Evolutionary conservation across 2,329 filamentous ascomycete species (phyloP).

Genomic region (Beauveria varroae): DNA sequence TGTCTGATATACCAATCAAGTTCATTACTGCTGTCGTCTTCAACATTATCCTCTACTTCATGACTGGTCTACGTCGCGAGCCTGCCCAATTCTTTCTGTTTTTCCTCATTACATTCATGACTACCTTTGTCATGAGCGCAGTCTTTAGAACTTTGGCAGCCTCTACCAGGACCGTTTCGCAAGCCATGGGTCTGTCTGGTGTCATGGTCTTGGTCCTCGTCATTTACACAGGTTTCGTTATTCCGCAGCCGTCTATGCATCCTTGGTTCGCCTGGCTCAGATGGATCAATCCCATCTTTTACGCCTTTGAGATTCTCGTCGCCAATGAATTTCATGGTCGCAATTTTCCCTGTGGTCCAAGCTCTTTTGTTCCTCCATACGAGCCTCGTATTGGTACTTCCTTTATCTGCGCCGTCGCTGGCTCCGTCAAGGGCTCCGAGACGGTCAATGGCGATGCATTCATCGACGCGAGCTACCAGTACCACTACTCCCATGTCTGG

Average conservation of each 20-base stretch:
- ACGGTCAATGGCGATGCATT: conserved; percentile 56
- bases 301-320: conserved; percentile 66
- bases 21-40: conserved; percentile 42
- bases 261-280: conserved; percentile 71
- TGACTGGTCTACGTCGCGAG: conserved; percentile 46
- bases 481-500: conserved; percentile 53
- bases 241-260: conserved; percentile 50
- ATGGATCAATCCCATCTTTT: conserved; percentile 66
- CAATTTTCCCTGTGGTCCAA: conserved; percentile 46
- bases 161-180: conserved; percentile 56
- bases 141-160: conserved; percentile 69
- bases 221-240: conserved; percentile 52
- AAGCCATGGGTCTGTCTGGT: conserved; percentile 46
- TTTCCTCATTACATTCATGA: conserved; percentile 60
- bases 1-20: conserved; percentile 51
- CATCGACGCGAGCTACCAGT: conserved; percentile 47
- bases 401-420: conserved; percentile 46
- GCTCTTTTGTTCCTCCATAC: conserved; percentile 40
- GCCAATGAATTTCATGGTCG: conserved; percentile 63
- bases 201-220: conserved; percentile 52
- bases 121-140: conserved; percentile 66
- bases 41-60: conserved; percentile 52
- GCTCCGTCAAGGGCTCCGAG: conserved; percentile 44
- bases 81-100: conserved; percentile 69
- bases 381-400: conserved; percentile 31